Conservation (phyloP, 2,329 filamentous ascomycete genomes). For the Trichoderma brevicompactum region DNA sequence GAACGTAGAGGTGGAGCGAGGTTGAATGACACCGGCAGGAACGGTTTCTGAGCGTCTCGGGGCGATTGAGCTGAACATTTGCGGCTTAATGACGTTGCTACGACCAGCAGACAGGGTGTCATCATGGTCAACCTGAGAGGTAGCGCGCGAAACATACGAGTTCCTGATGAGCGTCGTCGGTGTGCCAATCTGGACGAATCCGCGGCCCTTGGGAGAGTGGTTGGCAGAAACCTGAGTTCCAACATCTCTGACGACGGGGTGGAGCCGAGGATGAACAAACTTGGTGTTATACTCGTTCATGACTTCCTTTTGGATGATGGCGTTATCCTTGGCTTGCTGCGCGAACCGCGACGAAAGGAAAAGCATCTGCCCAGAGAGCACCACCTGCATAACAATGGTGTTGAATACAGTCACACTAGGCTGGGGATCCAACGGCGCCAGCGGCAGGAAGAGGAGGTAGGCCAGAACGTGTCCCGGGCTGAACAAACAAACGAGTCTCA, state of each 20-base stretch:
- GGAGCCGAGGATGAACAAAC: constrained; percentile 88
- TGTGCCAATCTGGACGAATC: constrained; percentile 55
- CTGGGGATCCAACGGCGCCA: constrained; percentile 72
- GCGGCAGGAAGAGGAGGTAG: constrained; percentile 85
- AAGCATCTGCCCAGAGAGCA: constrained; percentile 78
- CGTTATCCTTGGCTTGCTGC: constrained; percentile 83
- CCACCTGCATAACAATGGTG: constrained; percentile 72
- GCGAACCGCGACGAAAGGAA: constrained; percentile 74
- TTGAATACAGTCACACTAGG: constrained; percentile 87
- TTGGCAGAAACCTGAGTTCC: constrained; percentile 73
- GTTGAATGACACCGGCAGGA: constrained; percentile 38
- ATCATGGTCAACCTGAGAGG: constrained; percentile 77
- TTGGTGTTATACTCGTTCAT: constrained; percentile 96
- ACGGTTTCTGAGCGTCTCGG: constrained; percentile 45
- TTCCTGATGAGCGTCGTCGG: constrained; percentile 69
- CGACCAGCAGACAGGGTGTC: constrained; percentile 40
- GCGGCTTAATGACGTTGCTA: constrained; percentile 47
- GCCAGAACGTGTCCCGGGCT: constrained; percentile 91
- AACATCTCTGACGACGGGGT: constrained; percentile 76
- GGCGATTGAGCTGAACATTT: constrained; percentile 48
- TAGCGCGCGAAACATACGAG: constrained; percentile 79
- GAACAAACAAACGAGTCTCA: constrained; percentile 86
- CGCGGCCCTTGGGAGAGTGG: constrained; percentile 47
- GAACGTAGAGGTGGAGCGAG: constrained; percentile 37
- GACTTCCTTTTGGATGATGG: constrained; percentile 87